These are phyloP conservation scores for Aurifilum marmelostoma DNA, from an alignment of 2,329 filamentous ascomycete genomes.

Conservation along the genomic window DNA sequence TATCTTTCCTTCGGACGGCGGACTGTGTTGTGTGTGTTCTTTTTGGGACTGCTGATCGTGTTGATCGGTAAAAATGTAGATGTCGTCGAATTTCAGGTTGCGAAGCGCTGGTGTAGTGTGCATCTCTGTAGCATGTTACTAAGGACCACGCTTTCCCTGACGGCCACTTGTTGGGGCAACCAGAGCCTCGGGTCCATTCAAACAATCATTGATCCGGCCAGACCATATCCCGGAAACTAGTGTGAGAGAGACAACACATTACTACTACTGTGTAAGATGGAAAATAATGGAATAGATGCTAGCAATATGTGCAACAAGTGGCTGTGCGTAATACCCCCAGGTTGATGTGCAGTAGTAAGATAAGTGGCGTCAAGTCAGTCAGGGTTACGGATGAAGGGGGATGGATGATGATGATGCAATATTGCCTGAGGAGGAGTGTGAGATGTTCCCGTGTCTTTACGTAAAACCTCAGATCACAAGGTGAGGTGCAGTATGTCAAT, in stretches of 20 bases:
- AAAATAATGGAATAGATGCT: background rate
- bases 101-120: too few species aligned
- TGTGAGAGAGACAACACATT: background rate
- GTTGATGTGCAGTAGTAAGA: background rate
- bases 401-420: background rate
- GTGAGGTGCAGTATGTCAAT: conserved; percentile 4
- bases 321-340: background rate
- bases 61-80: background rate
- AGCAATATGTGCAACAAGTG: background rate
- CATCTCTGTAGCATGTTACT: background rate
- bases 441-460: conserved; percentile 7
- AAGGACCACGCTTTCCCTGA: background rate
- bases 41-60: background rate
- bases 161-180: background rate
- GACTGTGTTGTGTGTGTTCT: too few species aligned
- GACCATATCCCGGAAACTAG: background rate
- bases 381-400: background rate
- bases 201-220: background rate
- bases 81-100: background rate
- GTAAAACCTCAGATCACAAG: conserved; percentile 14
- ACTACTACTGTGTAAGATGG: background rate
- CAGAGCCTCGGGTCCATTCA: background rate
- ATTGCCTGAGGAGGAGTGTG: background rate
- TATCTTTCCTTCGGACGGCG: background rate
- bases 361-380: background rate